Conservation (phyloP, 257 asterid species). For the Phtheirospermum japonicum region DNA sequence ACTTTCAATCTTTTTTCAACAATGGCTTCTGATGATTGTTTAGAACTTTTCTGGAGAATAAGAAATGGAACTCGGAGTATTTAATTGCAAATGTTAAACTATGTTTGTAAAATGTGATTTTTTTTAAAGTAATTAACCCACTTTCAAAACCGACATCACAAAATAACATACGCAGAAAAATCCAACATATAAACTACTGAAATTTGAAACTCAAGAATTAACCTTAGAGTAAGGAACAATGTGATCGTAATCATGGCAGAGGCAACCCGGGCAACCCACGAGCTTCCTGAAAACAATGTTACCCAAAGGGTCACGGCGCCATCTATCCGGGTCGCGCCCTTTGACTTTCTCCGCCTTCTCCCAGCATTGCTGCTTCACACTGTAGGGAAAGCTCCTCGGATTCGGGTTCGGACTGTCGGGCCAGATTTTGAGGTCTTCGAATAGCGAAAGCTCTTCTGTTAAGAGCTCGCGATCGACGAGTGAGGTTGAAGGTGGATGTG, state of each 20-base stretch:
- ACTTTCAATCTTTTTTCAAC: too few relatives aligned
- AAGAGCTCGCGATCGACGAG: conserved; percentile 42
- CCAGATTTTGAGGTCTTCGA: conserved; percentile 42
- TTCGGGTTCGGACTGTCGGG: conserved; percentile 50
- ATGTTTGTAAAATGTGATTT: not conserved
- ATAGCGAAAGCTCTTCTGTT: conserved; percentile 48
- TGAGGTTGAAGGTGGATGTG: conserved; percentile 42
- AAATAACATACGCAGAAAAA: not conserved
- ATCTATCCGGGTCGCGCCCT: conserved; percentile 88
- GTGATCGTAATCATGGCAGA: conserved; percentile 97
- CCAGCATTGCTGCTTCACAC: conserved; percentile 94
- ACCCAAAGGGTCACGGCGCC: conserved; percentile 91
- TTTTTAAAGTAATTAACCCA: conserved; percentile 5
- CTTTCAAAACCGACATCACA: not conserved
- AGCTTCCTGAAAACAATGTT: conserved; percentile 78
- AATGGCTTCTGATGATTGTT: too few relatives aligned
- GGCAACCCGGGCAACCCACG: conserved; percentile 96
- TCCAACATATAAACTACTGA: not conserved
- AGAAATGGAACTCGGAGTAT: too few relatives aligned
- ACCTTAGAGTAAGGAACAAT: conserved; percentile 85
- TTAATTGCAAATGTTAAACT: too few relatives aligned
- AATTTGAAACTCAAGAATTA: not conserved
- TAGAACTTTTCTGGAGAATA: too few relatives aligned
- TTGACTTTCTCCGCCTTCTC: conserved; percentile 80
- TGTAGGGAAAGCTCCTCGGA: conserved; percentile 82